Conservation (phyloP, 169 alveolate species). For the Cyclospora cayetanensis region DNA sequence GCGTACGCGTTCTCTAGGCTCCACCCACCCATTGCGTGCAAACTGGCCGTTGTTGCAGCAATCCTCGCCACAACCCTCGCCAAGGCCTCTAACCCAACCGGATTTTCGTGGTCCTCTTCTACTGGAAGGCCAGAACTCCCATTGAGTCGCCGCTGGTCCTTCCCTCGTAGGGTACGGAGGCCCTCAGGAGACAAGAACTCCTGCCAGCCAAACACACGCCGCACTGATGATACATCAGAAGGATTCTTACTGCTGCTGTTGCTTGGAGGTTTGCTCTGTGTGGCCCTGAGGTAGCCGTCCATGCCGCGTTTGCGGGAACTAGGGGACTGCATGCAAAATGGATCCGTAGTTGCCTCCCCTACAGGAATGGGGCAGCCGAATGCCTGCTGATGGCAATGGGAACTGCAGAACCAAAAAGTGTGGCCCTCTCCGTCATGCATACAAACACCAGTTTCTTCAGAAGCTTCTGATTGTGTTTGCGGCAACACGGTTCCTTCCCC, state of each 20-base stretch:
- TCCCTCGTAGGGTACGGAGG: neutral
- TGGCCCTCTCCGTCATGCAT: neutral
- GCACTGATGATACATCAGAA: neutral
- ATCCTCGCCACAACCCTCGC: conserved; percentile 75
- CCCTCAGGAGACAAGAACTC: neutral
- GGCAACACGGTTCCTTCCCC: neutral
- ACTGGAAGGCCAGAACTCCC: conserved; percentile 33
- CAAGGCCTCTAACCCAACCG: conserved; percentile 76
- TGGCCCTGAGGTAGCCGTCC: conserved; percentile 7
- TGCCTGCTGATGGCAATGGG: conserved; percentile 28
- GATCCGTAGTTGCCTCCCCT: neutral
- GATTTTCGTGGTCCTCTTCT: conserved; percentile 58
- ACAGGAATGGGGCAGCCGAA: neutral
- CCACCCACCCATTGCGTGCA: conserved; percentile 26
- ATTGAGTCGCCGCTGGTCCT: neutral
- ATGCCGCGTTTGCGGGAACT: conserved; percentile 15
- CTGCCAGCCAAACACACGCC: conserved; percentile 45
- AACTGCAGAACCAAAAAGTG: conserved; percentile 40
- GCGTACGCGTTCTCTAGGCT: conserved; percentile 72
- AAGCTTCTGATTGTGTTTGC: neutral
- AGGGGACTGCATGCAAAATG: no score
- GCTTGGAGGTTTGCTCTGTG: neutral
- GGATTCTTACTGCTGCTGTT: neutral
- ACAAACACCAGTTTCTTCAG: neutral
- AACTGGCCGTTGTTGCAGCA: conserved; percentile 72